Evolutionary conservation across 495 filamentous ascomycete species (phyloP), one percentile per base, ranked within the genome.

Genomic region (Hypoxylon lienhwacheense): DNA sequence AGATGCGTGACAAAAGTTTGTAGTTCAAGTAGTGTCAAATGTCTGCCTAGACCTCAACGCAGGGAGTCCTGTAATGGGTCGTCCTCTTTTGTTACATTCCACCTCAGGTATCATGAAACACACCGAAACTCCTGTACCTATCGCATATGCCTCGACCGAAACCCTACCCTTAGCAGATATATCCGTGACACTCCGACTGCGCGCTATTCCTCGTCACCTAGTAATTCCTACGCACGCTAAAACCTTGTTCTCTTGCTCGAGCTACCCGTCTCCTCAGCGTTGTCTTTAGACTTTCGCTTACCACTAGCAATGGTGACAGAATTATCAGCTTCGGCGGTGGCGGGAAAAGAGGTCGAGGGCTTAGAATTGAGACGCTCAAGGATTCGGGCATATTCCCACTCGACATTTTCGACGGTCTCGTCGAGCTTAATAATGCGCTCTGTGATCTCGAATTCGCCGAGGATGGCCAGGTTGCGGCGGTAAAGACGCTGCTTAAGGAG

Each of bases 361-460:
- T 14, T 64, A 12, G 42, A 34, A 44, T 67, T 65, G 10, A 66
- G 19, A 57, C 67, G 15, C 53, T 67, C 68, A 46, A 97, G 70
- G 24, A 93, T 69, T 31, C 82, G 72, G 22, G 83, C 81, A 70
- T 93, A 97, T 21, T 93, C 91, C 44, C 86, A 87, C 67, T 89
- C 85, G n/a, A 95, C 85, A 54, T 82, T 82, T 2, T 76, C 74
- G 6, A 91, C 77, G 7, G 86, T 87, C 61, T 90, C 84, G 59
- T 91, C 86, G 15, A 97, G 74, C 71, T 90, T 92, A 59, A 89
- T 78, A 7, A 90, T 81, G 16, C 90, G 81, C 47, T 96, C 92
- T 4, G 67, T 67, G 19, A 80, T 68, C 57, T 95, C 89, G 29
- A 97, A 57, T 74, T 97, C 89, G 14, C 81, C 81, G 7, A 99